phyloP scores from a whole-genome alignment of 352 stramenopile genomes.

The Phytophthora syringae region DNA sequence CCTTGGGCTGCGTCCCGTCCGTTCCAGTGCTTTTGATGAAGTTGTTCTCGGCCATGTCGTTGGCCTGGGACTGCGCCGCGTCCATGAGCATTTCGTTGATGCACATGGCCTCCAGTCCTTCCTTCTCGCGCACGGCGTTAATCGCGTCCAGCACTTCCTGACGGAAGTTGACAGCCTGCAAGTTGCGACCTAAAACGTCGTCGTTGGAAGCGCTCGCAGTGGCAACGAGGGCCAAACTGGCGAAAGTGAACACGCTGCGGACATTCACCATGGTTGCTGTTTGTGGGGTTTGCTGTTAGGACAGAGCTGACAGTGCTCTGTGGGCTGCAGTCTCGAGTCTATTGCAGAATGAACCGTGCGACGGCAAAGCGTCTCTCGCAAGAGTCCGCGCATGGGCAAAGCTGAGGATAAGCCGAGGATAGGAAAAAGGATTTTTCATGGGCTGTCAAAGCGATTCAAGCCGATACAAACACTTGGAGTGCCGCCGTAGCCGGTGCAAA shows the following conservation, averaged over 20 bases:
- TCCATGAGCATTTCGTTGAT: slow-evolving; percentile 53
- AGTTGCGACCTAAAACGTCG: slow-evolving; percentile 16
- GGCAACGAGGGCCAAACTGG: slow-evolving; percentile 21
- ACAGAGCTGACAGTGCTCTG: slow-evolving; percentile 31
- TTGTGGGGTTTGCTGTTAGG: slow-evolving; percentile 15
- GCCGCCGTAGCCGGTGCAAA: slow-evolving; percentile 28
- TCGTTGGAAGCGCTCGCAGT: slow-evolving; percentile 14
- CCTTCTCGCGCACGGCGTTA: slow-evolving; percentile 44
- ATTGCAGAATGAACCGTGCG: slow-evolving; percentile 39
- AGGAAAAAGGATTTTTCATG: slow-evolving; percentile 30
- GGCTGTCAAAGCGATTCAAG: slow-evolving; percentile 11
- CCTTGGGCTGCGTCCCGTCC: slow-evolving; percentile 40
- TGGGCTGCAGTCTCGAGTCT: slow-evolving; percentile 17
- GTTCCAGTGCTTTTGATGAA: slow-evolving; percentile 43
- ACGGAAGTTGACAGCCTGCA: slow-evolving; percentile 56
- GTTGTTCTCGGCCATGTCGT: slow-evolving; percentile 45
- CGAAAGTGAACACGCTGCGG: slow-evolving; percentile 16
- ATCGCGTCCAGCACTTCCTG: slow-evolving; percentile 43
- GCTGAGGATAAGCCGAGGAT: slow-evolving; percentile 41
- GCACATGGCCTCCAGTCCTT: slow-evolving; percentile 45
- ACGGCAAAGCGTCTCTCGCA: slow-evolving; percentile 13
- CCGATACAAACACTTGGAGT: slow-evolving; percentile 35
- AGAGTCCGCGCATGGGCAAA: slow-evolving; percentile 22
- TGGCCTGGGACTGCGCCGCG: slow-evolving; percentile 38
- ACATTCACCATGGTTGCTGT: slow-evolving; percentile 21